These are phyloP conservation scores for Aphanocladium album DNA, from an alignment of 2,329 filamentous ascomycete species.

Conservation along the genomic window DNA sequence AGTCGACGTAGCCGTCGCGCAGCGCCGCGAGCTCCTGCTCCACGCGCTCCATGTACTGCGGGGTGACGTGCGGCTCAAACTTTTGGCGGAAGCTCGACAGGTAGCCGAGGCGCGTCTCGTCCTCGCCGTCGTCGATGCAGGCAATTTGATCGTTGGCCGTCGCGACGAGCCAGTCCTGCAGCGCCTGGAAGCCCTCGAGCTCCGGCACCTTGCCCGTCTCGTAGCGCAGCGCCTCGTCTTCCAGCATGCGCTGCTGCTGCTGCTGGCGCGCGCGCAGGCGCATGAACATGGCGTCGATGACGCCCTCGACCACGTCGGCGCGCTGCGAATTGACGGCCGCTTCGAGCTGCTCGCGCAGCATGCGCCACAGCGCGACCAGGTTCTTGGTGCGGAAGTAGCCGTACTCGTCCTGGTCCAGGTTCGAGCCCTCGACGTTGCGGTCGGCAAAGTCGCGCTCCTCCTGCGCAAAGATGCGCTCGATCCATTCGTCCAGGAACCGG, in stretches of 20 bases:
- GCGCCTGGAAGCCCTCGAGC: constrained; percentile 65
- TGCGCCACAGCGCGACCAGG: constrained; percentile 91
- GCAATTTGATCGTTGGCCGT: constrained; percentile 98
- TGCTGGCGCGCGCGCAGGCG: constrained; percentile 78
- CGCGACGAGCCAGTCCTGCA: constrained; percentile 94
- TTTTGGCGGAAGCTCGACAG: constrained; percentile 81
- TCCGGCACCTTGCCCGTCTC: constrained; percentile 51
- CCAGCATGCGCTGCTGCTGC: constrained; percentile 81
- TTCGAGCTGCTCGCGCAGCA: constrained; percentile 88
- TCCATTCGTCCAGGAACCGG: constrained; percentile 94
- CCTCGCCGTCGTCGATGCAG: constrained; percentile 89
- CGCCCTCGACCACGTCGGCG: constrained; percentile 86
- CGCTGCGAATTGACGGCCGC: constrained; percentile 81
- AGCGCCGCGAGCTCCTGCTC: constrained; percentile 68
- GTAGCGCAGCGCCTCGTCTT: constrained; percentile 76
- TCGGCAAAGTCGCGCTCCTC: constrained; percentile 79
- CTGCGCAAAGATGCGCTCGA: constrained; percentile 81
- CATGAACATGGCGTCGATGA: constrained; percentile 92
- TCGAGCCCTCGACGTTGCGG: constrained; percentile 61
- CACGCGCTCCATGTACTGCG: constrained; percentile 72
- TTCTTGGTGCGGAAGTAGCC: constrained; percentile 90
- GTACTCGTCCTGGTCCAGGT: constrained; percentile 81
- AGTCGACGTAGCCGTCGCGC: constrained; percentile 89
- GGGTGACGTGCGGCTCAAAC: constrained; percentile 73
- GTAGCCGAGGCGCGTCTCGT: constrained; percentile 71